These are phyloP conservation scores for Dactylellina sp. DNA, from an alignment of 2,329 filamentous ascomycete genomes.

Conservation along the genomic window DNA sequence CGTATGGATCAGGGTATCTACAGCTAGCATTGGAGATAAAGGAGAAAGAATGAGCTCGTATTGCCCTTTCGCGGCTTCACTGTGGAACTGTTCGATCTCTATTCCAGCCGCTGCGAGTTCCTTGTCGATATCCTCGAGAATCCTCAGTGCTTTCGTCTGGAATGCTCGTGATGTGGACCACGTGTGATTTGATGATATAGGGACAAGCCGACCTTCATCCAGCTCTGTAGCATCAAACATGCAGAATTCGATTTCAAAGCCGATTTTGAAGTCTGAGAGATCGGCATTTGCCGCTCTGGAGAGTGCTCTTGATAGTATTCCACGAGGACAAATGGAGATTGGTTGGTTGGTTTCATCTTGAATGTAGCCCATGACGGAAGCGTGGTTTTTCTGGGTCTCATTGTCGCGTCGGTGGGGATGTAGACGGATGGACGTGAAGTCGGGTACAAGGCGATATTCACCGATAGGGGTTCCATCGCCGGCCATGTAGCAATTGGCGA, in stretches of 20 bases:
- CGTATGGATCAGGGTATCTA: constrained; percentile 78
- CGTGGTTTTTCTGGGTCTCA: constrained; percentile 37
- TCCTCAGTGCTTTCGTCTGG: constrained; percentile 69
- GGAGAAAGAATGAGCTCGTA: constrained; percentile 80
- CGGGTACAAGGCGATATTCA: constrained; percentile 30
- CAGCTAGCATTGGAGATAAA: constrained; percentile 73
- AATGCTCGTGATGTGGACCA: constrained; percentile 77
- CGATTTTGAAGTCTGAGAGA: constrained; percentile 72
- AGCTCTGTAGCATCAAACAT: constrained; percentile 70
- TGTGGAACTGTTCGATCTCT: constrained; percentile 77
- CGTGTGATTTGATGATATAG: constrained; percentile 74
- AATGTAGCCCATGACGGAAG: constrained; percentile 59
- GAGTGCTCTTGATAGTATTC: constrained; percentile 71
- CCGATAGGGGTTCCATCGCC: constrained; percentile 26
- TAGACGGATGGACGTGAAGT: constrained; percentile 33
- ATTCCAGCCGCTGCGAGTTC: constrained; percentile 73
- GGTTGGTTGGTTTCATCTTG: constrained; percentile 39
- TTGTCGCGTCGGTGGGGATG: constrained; percentile 41
- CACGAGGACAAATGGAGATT: constrained; percentile 73
- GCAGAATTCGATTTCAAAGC: constrained; percentile 85
- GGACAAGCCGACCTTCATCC: constrained; percentile 62
- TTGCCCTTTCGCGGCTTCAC: constrained; percentile 79
- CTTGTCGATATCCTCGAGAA: constrained; percentile 75
- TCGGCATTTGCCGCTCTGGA: constrained; percentile 68
- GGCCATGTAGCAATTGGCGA: constrained; percentile 75